Evolutionary conservation across 2,329 filamentous ascomycete species (phyloP), one percentile per base, ranked within the genome.

Genomic region (Dichotomopilus funicola): DNA sequence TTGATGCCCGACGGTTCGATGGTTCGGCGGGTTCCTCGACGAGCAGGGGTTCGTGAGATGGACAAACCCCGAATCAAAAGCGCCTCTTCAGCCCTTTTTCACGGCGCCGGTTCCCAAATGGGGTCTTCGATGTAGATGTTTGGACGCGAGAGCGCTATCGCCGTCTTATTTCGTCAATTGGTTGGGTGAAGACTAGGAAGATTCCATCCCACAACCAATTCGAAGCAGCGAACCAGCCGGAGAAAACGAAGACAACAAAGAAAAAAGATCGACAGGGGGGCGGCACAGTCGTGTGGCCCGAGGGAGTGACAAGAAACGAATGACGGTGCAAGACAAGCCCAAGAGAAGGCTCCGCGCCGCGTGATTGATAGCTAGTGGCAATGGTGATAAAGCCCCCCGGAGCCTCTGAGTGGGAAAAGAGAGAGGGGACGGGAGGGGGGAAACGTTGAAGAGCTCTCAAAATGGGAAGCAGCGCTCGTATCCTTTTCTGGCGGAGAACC

Each of bases 71-170:
- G 54, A 51, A 43, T 19, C 37, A 13, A 27, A 12, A 3, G 19
- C 7, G 31, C 19, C 27, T 47, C 19, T 40, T 33, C 2, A 36
- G 27, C 27, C 31, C n/a, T 40, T 44, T 36, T 27, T 27, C 19
- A 27, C 19, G 44, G 34, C 27, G 31, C 42, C 37, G 5, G 51
- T 13, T 43, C 48, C 43, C 13, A 51, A 54, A 54, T 44, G 48
- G 51, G 55, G 48, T 37, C 45, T 37, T 54, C 33, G 43, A 51
- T 51, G 51, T 54, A 47, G 55, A 27, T 27, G 19, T 27, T 27
- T 27, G 19, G 19, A 27, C 19, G 19, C 19, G 19, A 27, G 19
- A 27, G 19, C 19, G 19, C 19, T 27, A 2, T 27, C 19, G 19
- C 36, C 36, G 19, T 44, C 31, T 40, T 37, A 51, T 48, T 27